Evolutionary conservation across 2,329 filamentous ascomycete genomes (phyloP).

Genomic region (Coniochaeta prunicola): DNA sequence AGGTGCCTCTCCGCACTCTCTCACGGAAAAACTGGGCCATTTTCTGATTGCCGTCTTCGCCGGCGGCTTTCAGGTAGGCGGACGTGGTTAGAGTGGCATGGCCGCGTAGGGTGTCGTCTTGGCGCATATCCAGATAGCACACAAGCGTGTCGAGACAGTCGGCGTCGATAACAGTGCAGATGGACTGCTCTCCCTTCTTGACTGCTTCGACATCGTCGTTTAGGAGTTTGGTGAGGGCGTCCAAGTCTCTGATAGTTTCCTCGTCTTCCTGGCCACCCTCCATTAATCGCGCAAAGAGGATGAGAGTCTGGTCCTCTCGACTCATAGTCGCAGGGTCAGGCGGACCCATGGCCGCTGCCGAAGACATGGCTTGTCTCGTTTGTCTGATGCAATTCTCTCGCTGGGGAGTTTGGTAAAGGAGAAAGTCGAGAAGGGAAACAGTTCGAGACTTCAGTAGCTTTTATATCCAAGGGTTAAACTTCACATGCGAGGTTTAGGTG

Average conservation of each 20-base stretch:
- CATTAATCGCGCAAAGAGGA: slow-evolving; percentile 83
- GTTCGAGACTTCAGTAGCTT: not conserved
- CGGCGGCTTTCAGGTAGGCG: slow-evolving; percentile 73
- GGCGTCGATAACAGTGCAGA: slow-evolving; percentile 58
- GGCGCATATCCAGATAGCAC: slow-evolving; percentile 77
- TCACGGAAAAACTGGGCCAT: slow-evolving; percentile 69
- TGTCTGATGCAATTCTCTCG: not conserved
- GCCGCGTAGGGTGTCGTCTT: slow-evolving; percentile 64
- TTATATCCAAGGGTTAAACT: not conserved
- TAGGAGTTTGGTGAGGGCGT: slow-evolving; percentile 52
- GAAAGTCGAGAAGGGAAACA: not conserved
- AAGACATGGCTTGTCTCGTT: not conserved
- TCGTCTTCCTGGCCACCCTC: slow-evolving; percentile 80
- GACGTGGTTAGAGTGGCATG: slow-evolving; percentile 78
- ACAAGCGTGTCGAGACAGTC: slow-evolving; percentile 80
- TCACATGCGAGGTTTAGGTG: not conserved
- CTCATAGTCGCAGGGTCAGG: slow-evolving; percentile 16
- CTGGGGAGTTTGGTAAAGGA: not conserved
- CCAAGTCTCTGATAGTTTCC: slow-evolving; percentile 55
- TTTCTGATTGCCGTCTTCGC: slow-evolving; percentile 60
- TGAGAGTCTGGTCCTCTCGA: slow-evolving; percentile 58
- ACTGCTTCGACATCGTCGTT: slow-evolving; percentile 41
- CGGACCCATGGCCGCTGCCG: not conserved
- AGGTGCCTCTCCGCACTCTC: slow-evolving; percentile 64
- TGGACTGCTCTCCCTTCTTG: slow-evolving; percentile 39